Evolutionary conservation across 208 protist genomes (phyloP), one percentile per base, ranked within the genome.

Genomic region (Trypanosoma melophagium): DNA sequence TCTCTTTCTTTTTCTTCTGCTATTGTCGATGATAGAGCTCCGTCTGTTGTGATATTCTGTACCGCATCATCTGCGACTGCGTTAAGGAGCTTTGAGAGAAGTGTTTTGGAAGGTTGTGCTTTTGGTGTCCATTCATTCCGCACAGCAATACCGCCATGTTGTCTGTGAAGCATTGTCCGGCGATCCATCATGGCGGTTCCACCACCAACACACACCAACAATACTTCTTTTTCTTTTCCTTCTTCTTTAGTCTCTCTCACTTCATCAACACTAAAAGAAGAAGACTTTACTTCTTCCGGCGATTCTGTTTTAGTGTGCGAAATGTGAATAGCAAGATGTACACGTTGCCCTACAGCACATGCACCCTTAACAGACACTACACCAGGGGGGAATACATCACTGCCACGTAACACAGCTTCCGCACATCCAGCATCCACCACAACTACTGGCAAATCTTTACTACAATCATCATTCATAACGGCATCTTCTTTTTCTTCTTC

Each of bases 331-430:
- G 55, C 76, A 21, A 88, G 47, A 22, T 69, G 31, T n/a, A 80
- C 80, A 22, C 53, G 31, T 41, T 80, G 69, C 1, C 73, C 75
- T 7, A 53, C 62, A 4, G 22, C 50, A 51, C 84, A 84, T 19
- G 65, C 60, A 13, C 60, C 56, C 0, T 57, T 69, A 17, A 71
- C 59, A 16, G 73, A 78, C 1, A 88, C 17, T 41, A 95, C 60
- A 49, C 90, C 88, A 14, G 86, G 85, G 5, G 83, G 77, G 57
- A 89, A 97, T 16, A 96, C 83, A 70, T 97, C 76, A 55, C 83
- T 87, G 17, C 93, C 91, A 3, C 93, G 86, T 35, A 97, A 74
- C 31, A 97, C 87, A 31, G 93, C 90, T 70, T 97, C 91, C 38
- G 81, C 93, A 50, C 90, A 95, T 22, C 79, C 63, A 8, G 54